Evolutionary conservation across 1,284 basidiomycete species (phyloP).

Genomic region (Austroboletus niveus): DNA sequence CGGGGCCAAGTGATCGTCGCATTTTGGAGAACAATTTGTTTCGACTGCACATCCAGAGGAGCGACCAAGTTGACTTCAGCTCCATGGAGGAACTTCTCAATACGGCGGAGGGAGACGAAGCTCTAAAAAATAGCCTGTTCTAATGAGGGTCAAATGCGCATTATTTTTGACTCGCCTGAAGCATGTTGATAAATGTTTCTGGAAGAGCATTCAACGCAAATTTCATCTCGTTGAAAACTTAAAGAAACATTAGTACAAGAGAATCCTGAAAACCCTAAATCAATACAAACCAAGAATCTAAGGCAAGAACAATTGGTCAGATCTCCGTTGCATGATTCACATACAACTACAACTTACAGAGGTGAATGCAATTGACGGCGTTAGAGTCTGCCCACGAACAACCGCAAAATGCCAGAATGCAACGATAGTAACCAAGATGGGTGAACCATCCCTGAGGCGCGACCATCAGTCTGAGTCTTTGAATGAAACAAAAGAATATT

Average conservation of each 20-base stretch:
- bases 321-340: background rate
- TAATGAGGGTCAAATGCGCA: background rate
- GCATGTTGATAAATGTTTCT: conserved; percentile 85
- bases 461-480: conserved; percentile 4
- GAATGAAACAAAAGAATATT: conserved; percentile 14
- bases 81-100: conserved; percentile 83
- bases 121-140: conserved; percentile 41
- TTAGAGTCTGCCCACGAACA: conserved; percentile 63
- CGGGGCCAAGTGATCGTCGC: conserved; percentile 91
- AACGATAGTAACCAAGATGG: conserved; percentile 73
- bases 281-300: conserved; percentile 49
- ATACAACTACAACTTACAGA: conserved; percentile 46
- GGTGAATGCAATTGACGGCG: conserved; percentile 75
- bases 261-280: background rate
- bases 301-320: conserved; percentile 6
- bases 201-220: conserved; percentile 84
- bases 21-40: conserved; percentile 71
- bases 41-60: conserved; percentile 53
- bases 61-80: conserved; percentile 66
- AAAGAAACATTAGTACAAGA: conserved; percentile 5
- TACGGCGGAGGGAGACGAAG: conserved; percentile 84
- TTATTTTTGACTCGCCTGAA: conserved; percentile 52
- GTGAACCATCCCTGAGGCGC: conserved; percentile 61
- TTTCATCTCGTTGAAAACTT: conserved; percentile 86
- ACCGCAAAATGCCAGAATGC: conserved; percentile 85